A percentile compares a stretch with the other conserved stretches of the same genome.
These are phyloP conservation scores for Tuber microsphaerosporum DNA, from an alignment of 495 filamentous ascomycete species.

Conservation along the genomic window DNA sequence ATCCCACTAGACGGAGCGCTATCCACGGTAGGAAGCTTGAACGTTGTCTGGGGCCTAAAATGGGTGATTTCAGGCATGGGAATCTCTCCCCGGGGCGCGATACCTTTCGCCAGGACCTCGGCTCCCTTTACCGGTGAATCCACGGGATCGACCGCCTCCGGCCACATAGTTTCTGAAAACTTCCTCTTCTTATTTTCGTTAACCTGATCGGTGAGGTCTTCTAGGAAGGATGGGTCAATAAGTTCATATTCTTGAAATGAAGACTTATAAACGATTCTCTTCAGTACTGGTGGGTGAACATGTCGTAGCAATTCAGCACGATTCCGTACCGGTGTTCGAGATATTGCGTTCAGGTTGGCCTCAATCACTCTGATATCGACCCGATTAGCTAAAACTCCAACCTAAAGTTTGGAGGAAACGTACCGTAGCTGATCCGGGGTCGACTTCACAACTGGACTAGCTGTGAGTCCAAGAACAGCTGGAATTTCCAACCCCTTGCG, in stretches of 20 bases:
- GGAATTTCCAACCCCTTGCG: conserved; percentile 50
- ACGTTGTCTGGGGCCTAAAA: background rate
- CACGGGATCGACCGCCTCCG: background rate
- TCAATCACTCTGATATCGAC: conserved; percentile 57
- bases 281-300: conserved; percentile 60
- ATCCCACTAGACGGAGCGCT: conserved; percentile 8
- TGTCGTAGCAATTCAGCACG: conserved; percentile 61
- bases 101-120: background rate
- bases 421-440: conserved; percentile 47
- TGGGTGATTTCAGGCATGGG: background rate
- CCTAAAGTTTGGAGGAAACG: conserved; percentile 31
- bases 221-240: conserved; percentile 14
- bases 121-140: background rate
- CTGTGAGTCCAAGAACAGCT: conserved; percentile 73
- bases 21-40: conserved; percentile 10
- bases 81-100: background rate
- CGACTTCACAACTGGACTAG: conserved; percentile 66
- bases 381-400: conserved; percentile 9
- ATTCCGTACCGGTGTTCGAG: conserved; percentile 63
- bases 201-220: background rate
- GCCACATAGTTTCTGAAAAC: conserved; percentile 28
- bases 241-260: conserved; percentile 11
- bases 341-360: conserved; percentile 64
- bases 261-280: conserved; percentile 48
- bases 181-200: conserved; percentile 42